Evolutionary conservation across 1,284 basidiomycete genomes (phyloP).

Genomic region (Trametes sp.): DNA sequence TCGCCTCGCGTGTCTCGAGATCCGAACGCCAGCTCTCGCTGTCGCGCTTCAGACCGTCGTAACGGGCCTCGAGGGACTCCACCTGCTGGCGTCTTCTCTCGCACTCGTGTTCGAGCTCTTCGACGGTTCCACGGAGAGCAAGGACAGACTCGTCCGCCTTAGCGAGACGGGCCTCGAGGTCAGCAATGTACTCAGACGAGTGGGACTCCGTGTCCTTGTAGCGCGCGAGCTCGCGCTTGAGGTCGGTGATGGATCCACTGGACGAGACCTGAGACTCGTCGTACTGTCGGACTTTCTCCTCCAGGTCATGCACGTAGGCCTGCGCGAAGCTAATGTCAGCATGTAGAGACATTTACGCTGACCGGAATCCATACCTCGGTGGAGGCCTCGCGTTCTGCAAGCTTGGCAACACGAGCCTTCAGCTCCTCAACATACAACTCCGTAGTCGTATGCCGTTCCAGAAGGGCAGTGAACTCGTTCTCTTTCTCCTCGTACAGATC

Average conservation of each 20-base stretch:
- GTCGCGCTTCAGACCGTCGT: conserved; percentile 75
- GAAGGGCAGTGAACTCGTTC: conserved; percentile 71
- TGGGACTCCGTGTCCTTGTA: conserved; percentile 81
- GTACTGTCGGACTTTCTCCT: conserved; percentile 86
- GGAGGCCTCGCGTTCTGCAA: conserved; percentile 88
- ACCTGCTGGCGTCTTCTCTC: conserved; percentile 74
- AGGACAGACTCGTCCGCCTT: conserved; percentile 82
- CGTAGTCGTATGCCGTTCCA: conserved; percentile 76
- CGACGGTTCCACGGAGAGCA: conserved; percentile 73
- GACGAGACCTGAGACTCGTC: conserved; percentile 82
- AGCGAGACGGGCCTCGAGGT: conserved; percentile 84
- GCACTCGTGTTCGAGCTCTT: conserved; percentile 80
- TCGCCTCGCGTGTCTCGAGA: conserved; percentile 81
- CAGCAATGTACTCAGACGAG: conserved; percentile 85
- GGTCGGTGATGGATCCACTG: conserved; percentile 78
- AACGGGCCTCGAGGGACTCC: conserved; percentile 72
- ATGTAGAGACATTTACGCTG: conserved; percentile 6
- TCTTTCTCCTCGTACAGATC: conserved; percentile 93
- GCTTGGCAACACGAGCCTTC: conserved; percentile 78
- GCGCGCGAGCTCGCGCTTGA: conserved; percentile 83
- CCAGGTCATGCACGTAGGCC: conserved; percentile 93
- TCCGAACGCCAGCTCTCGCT: conserved; percentile 81
- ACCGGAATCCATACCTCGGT: conserved; percentile 71
- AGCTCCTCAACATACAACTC: conserved; percentile 91
- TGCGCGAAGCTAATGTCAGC: conserved; percentile 39